Base-by-base conservation (phyloP, 2,329 filamentous ascomycete species). In the Pestalotiopsis sp. region DNA sequence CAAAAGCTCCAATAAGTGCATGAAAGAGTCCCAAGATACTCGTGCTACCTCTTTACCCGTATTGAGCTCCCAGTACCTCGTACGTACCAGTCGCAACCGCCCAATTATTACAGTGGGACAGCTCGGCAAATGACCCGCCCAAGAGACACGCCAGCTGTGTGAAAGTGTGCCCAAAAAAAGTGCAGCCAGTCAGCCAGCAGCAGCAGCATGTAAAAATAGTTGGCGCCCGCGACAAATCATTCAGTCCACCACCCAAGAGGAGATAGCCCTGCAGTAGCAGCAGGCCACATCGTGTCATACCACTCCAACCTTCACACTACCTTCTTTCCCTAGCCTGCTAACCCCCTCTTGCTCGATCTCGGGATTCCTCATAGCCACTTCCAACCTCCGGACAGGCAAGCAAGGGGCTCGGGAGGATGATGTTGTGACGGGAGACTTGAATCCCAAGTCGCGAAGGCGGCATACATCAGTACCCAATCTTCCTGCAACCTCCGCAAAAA, bases 171-270 rank as follows among this genome's bases (percentile, higher is more conserved):
- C 45, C 59, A 62, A 36, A 36, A 36, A 36, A 36, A 36, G 31
- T 38, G 59, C 45, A 52, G 45, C 45, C 45, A 52, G 20, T n/a
- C 45, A 52, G n/a, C 4, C 45, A 52, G 45, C 45, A 20, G 13
- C 13, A 14, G n/a, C 23, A 38, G 12, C 39, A 39, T 60, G 58
- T 66, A 66, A 66, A 66, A 66, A 66, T 66, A 66, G 64, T 66
- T 66, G 64, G 64, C 64, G 64, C 64, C 64, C 27, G 61, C 61
- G 38, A 64, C 64, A 60, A 66, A 56, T 5, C 39, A 56, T 39
- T 31, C 57, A 59, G 57, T 59, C 23, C 23, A 36, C 27, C 27
- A 59, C n/a, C 23, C 14, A 20, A 20, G 20, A 20, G 20, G 23
- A 36, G 31, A 20, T 62, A 62, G 59, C 36, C 25, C 59, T 62